Evolutionary conservation across 208 protist species (phyloP).

Genomic region (Angomonas deanei): DNA sequence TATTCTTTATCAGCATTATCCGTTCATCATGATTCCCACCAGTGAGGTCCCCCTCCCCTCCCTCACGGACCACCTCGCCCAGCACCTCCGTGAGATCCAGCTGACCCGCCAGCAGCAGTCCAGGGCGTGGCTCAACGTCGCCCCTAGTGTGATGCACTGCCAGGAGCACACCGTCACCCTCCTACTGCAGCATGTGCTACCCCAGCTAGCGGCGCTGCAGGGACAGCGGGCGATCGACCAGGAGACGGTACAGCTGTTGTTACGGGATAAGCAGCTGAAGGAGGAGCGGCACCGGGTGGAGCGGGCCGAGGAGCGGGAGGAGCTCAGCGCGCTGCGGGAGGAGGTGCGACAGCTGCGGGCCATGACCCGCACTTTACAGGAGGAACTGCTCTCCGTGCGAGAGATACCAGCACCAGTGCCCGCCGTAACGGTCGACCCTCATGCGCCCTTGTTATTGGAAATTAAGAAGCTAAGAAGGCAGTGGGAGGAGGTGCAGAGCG

Average conservation of each 20-base stretch:
- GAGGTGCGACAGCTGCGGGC: background rate
- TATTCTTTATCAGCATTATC: conserved; percentile 8
- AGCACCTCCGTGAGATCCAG: conserved; percentile 28
- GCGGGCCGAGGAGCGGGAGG: conserved; percentile 7
- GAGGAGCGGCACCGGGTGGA: conserved; percentile 69
- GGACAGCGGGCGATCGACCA: conserved; percentile 22
- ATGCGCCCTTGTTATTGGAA: too few relatives aligned
- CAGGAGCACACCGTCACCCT: conserved; percentile 13
- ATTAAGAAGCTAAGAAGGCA: too few relatives aligned
- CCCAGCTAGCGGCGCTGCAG: conserved; percentile 21
- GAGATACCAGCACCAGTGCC: background rate
- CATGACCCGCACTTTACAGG: background rate
- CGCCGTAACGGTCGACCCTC: background rate
- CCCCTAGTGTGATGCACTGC: conserved; percentile 48
- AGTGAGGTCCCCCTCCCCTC: background rate
- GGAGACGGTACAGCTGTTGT: conserved; percentile 33
- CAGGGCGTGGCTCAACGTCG: conserved; percentile 68
- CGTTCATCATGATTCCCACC: background rate
- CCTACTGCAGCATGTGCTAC: conserved; percentile 11
- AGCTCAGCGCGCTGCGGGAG: conserved; percentile 13
- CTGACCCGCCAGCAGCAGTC: conserved; percentile 34
- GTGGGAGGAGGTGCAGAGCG: too few relatives aligned
- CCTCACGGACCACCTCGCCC: conserved; percentile 1
- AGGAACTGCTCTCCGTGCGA: conserved; percentile 2
- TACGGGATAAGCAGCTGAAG: conserved; percentile 47